Evolutionary conservation across 345 rosid genomes (phyloP).

Genomic region (Euclidium syriacum): DNA sequence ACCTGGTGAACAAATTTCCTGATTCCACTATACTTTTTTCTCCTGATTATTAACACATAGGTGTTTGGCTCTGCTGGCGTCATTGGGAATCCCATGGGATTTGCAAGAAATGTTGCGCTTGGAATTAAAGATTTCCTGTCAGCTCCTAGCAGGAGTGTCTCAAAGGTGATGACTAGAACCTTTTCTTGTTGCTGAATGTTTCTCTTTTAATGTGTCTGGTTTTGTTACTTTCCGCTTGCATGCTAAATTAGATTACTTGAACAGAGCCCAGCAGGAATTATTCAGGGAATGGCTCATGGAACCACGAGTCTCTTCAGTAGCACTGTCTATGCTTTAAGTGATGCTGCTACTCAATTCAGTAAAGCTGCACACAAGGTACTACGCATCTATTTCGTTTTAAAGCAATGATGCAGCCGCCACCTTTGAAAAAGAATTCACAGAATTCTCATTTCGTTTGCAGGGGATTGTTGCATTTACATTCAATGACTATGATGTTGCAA

Average conservation of each 20-base stretch:
- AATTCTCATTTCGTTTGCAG: slow-evolving; percentile 36
- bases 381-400: slow-evolving; percentile 13
- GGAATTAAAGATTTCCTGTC: slow-evolving; percentile 89
- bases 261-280: slow-evolving; percentile 86
- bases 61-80: slow-evolving; percentile 97
- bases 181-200: not conserved
- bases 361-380: slow-evolving; percentile 97
- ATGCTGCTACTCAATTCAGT: slow-evolving; percentile 94
- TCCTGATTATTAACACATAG: slow-evolving; percentile 38
- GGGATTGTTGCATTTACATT: slow-evolving; percentile 94
- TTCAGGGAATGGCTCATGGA: slow-evolving; percentile 90
- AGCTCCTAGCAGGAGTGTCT: slow-evolving; percentile 71
- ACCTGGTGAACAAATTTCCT: not conserved
- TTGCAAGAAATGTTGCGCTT: slow-evolving; percentile 82
- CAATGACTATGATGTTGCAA: slow-evolving; percentile 81
- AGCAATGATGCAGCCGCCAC: not conserved
- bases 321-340: slow-evolving; percentile 90
- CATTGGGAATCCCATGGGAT: slow-evolving; percentile 96
- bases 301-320: slow-evolving; percentile 85
- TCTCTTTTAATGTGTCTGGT: not conserved
- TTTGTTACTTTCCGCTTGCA: not conserved
- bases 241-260: slow-evolving; percentile 21
- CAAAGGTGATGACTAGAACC: slow-evolving; percentile 47
- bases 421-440: slow-evolving; percentile 5
- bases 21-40: not conserved